phyloP scores from a whole-genome alignment of 73 alveolate species.

The Uronychia binucleata region DNA sequence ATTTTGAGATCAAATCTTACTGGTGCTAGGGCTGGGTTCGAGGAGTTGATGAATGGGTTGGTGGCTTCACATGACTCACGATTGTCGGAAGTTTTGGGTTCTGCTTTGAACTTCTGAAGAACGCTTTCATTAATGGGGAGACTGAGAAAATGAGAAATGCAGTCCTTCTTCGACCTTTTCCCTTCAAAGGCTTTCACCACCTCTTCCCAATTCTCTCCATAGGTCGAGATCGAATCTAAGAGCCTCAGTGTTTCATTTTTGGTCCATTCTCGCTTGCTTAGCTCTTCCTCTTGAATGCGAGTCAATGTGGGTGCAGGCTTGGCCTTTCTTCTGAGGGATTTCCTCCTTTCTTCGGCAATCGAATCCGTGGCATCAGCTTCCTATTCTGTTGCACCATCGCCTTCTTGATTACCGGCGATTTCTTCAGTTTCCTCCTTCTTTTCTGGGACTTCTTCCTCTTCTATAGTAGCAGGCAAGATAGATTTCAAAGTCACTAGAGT shows the following conservation, averaged over 20 bases:
- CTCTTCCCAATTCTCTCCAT: conserved; percentile 57
- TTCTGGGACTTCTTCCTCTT: background rate
- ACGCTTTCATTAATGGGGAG: conserved; percentile 72
- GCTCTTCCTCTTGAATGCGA: conserved; percentile 50
- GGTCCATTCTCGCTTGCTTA: conserved; percentile 61
- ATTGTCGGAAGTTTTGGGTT: too few species aligned
- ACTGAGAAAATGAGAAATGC: conserved; percentile 64
- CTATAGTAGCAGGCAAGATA: background rate
- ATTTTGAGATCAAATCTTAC: too few species aligned
- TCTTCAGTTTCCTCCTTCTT: background rate
- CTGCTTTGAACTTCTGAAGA: conserved; percentile 33
- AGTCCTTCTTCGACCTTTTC: conserved; percentile 60
- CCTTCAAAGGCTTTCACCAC: conserved; percentile 40
- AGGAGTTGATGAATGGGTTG: too few species aligned
- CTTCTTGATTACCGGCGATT: conserved; percentile 48
- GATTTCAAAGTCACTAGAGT: background rate
- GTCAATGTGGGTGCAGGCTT: conserved; percentile 27
- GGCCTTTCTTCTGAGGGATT: conserved; percentile 42
- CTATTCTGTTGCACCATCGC: conserved; percentile 34
- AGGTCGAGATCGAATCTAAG: conserved; percentile 52
- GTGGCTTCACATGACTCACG: too few species aligned
- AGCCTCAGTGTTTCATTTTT: conserved; percentile 77
- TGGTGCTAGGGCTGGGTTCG: too few species aligned
- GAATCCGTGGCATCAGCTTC: conserved; percentile 25
- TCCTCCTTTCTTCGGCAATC: conserved; percentile 36